Conservation (phyloP, 2,329 filamentous ascomycete species). For the Tetracladium maxilliforme region DNA sequence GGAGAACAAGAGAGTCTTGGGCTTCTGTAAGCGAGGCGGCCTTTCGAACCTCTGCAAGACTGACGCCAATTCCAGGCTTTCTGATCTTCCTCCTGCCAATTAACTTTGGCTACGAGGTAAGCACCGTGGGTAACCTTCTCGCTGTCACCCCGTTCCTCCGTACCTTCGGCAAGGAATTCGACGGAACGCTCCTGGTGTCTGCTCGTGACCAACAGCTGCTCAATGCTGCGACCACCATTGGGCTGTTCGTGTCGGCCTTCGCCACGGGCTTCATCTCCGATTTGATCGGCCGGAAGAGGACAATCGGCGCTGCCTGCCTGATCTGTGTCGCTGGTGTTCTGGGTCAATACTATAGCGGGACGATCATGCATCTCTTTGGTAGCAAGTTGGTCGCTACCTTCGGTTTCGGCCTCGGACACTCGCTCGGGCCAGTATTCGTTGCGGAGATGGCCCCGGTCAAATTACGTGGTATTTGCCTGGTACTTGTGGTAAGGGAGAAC, state of each 20-base stretch:
- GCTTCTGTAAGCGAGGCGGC: slow-evolving; percentile 1
- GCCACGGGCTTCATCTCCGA: slow-evolving; percentile 12
- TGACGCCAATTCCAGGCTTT: slow-evolving; percentile 10
- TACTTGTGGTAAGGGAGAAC: slow-evolving; percentile 11
- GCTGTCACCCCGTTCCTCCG: slow-evolving; percentile 13
- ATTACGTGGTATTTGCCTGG: slow-evolving; percentile 14
- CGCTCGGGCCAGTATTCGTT: slow-evolving; percentile 15
- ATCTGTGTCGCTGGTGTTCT: slow-evolving; percentile 11
- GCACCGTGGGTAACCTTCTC: slow-evolving; percentile 14
- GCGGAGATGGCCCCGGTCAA: slow-evolving; percentile 16
- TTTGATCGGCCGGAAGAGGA: slow-evolving; percentile 12
- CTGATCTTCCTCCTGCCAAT: slow-evolving; percentile 14
- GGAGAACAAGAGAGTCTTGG: background rate
- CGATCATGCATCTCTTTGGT: slow-evolving; percentile 13
- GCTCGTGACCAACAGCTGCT: slow-evolving; percentile 15
- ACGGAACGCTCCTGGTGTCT: slow-evolving; percentile 7
- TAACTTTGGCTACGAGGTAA: slow-evolving; percentile 16
- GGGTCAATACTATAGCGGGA: slow-evolving; percentile 10
- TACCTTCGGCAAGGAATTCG: slow-evolving; percentile 10
- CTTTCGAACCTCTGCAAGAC: no score
- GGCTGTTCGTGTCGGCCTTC: slow-evolving; percentile 14
- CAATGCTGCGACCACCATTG: slow-evolving; percentile 14
- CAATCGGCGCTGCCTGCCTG: slow-evolving; percentile 10
- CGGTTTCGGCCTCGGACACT: slow-evolving; percentile 16
- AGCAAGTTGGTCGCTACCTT: slow-evolving; percentile 14